Base-by-base conservation (phyloP, 2,329 filamentous ascomycete genomes). In the Cladorrhinum sp. region DNA sequence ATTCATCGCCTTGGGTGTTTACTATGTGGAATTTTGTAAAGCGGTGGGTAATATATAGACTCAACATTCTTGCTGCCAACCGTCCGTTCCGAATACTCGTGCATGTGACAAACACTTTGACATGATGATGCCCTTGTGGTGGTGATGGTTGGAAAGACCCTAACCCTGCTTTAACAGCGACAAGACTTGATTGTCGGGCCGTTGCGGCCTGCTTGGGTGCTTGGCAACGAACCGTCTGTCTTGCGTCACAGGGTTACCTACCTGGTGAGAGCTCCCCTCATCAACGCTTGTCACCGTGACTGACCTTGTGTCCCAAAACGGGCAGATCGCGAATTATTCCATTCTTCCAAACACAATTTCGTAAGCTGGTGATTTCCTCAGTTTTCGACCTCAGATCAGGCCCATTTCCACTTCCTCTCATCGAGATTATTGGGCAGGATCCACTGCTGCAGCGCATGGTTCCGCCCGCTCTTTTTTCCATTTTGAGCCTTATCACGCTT, bases 201-300 rank as follows among this genome's bases (percentile, higher is more conserved):
- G 33, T 36, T 9, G 33, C 33, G 9, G 33, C 33, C 33, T 36
- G 26, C 26, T 30, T 30, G 26, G 26, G n/a, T 28, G 26, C 26
- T 28, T 28, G 26, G 26, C 26, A 28, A 28, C 26, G 14, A 16
- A 10, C 54, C 36, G 54, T 28, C 39, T 33, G 23, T 48, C 39
- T 57, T 57, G 54, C 54, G 54, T 57, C 54, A 57, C 54, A 48
- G 39, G 39, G 36, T 39, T 42, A 55, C n/a, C 53, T 24, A 42
- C 30, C 53, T 23, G 24, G 21, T 42, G 21, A 12, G 21, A 55
- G 28, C 53, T 55, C 53, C 33, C n/a, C n/a, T 46, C 33, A 16
- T 16, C n/a, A n/a, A n/a, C n/a, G n/a, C n/a, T n/a, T n/a, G n/a
- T n/a, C n/a, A n/a, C n/a, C n/a, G n/a, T n/a, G n/a, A n/a, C n/a